Base-by-base conservation (phyloP, 805 yeast genomes). In the Candida fluviatilis region DNA sequence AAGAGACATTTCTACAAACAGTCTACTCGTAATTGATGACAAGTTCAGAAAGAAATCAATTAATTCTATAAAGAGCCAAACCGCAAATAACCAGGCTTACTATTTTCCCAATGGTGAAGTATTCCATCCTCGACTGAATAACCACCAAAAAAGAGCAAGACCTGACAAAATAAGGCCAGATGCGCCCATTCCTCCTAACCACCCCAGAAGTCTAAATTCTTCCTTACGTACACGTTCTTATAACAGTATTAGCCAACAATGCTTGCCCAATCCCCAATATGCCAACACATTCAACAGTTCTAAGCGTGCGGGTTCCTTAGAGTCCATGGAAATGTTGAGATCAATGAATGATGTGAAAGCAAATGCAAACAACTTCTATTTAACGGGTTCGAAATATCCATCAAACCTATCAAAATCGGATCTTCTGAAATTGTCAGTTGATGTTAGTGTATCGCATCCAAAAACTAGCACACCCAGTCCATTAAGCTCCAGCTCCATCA, bases 101-200 rank as follows among this genome's bases (percentile, higher is more conserved):
- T 66, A 59, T 43, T 75, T 75, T 49, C 79, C 79, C 12, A 74
- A 75, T 50, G 80, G 80, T 35, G 80, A 75, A 48, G 62, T 73
- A 2, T 75, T 74, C 51, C 55, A 72, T 25, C 79, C 79, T 2
- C 51, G 78, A 28, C 54, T 7, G 8, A 17, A 18, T 13, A 18
- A 23, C 18, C 43, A 18, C 10, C 34, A 8, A 24, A 35, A 21
- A 31, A 29, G 18, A 14, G 14, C 32, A 6, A 25, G 18, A 24
- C 35, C 19, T n/a, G 31, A 16, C 12, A 27, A 35, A 18, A n/a
- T 31, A 8, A 31, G 14, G 13, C 13, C 29, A 5, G 15, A 12
- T 10, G 29, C 6, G 5, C n/a, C 29, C 6, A 12, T 13, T 26
- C 29, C 29, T 5, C n/a, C 29, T 5, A 8, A 8, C 5, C 29